These are phyloP conservation scores for Polyplosphaeria fusca DNA, from an alignment of 495 filamentous ascomycete genomes.

Conservation along the genomic window DNA sequence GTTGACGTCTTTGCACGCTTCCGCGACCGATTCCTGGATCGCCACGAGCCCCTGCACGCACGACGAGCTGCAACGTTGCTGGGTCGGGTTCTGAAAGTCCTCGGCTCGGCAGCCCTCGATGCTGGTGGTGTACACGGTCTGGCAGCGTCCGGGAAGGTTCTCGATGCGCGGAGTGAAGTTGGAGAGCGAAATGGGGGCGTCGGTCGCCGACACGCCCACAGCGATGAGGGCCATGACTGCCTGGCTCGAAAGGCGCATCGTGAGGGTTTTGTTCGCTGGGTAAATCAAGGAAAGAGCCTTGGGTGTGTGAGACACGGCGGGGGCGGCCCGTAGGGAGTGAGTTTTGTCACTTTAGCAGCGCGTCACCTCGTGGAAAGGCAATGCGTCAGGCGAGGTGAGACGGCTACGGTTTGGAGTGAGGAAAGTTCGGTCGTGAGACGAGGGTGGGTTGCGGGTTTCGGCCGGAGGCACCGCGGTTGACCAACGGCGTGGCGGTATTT, in stretches of 20 bases:
- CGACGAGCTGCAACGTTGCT: conserved; percentile 11
- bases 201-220: conserved; percentile 5
- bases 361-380: not conserved
- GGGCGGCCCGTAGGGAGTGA: not conserved
- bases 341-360: not conserved
- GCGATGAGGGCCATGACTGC: conserved; percentile 15
- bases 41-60: conserved; percentile 24
- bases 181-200: conserved; percentile 23
- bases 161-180: conserved; percentile 28
- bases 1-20: conserved; percentile 9
- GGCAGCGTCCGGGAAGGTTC: conserved; percentile 24
- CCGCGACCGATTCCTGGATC: conserved; percentile 7
- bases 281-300: not conserved
- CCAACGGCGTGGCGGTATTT: too few species aligned
- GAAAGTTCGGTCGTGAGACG: conserved; percentile 15
- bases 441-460: conserved; percentile 1
- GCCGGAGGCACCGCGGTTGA: not conserved
- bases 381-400: conserved; percentile 4
- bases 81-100: conserved; percentile 15
- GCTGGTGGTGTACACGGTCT: conserved; percentile 18
- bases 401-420: conserved; percentile 8
- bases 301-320: not conserved
- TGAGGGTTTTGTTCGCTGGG: conserved; percentile 1
- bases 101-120: conserved; percentile 15
- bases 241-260: conserved; percentile 4